Evolutionary conservation across 2,329 filamentous ascomycete genomes (phyloP).

Genomic region (Alternaria sp.): DNA sequence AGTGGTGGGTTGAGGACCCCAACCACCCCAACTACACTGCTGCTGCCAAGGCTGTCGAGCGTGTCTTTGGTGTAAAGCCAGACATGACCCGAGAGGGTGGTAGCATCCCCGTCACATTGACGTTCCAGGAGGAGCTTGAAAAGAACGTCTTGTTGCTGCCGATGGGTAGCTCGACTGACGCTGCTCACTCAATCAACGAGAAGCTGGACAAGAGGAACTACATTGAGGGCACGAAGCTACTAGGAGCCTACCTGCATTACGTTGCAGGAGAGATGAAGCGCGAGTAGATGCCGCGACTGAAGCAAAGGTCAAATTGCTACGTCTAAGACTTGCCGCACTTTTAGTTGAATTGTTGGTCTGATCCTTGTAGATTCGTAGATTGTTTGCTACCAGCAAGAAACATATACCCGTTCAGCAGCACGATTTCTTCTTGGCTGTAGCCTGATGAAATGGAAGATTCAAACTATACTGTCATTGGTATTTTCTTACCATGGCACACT

Average conservation of each 20-base stretch:
- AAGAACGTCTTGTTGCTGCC: constrained; percentile 97
- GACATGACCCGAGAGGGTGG: constrained; percentile 97
- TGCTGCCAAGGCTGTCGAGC: constrained; percentile 92
- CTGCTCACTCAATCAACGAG: constrained; percentile 97
- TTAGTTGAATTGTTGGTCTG: not conserved
- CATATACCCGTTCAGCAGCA: constrained; percentile 21
- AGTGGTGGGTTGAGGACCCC: constrained; percentile 98
- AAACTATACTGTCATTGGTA: not conserved
- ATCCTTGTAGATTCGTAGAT: constrained; percentile 1
- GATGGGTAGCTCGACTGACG: constrained; percentile 97
- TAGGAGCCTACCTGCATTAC: constrained; percentile 95
- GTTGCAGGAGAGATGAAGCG: constrained; percentile 84
- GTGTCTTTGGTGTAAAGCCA: constrained; percentile 91
- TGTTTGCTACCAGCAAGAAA: constrained; percentile 7
- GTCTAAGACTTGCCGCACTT: not conserved
- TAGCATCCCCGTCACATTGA: constrained; percentile 95
- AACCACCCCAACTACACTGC: constrained; percentile 99
- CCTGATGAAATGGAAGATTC: not conserved
- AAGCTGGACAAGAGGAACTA: constrained; percentile 98
- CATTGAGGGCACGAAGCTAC: constrained; percentile 94
- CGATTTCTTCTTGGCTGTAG: not conserved
- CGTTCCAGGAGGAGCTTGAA: constrained; percentile 95
- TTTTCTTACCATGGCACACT: not conserved
- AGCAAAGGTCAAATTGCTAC: too few species aligned
- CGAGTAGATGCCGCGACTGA: constrained; percentile 17